Base-by-base conservation (phyloP, 345 rosid genomes). In the Salix koriyanagi region DNA sequence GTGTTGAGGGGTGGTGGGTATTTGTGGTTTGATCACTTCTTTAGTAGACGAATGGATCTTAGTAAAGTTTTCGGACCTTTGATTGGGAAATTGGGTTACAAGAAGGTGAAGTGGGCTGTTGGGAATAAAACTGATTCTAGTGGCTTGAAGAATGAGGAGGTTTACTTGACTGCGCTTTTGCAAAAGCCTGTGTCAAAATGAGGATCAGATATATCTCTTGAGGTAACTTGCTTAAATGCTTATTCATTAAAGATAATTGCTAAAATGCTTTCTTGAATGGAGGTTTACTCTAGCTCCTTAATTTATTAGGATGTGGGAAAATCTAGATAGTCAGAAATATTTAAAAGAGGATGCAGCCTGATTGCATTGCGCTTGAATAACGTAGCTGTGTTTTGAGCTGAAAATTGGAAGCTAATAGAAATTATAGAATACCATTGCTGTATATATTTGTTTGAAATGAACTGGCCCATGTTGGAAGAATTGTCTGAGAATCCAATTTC, bases 91-190 rank as follows among this genome's bases (percentile, higher is more conserved):
- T 81, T 96, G 83, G 95, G 97, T 19, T 96, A 96, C 73, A 96
- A 91, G 94, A 93, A 92, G 85, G 94, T 96, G 87, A 96, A 96
- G 77, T 96, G 99, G 99, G 99, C 95, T 8, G 87, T 82, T 25
- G 92, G 86, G 0, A 84, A 86, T 32, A 96, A 93, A 87, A 83
- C 88, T 1, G 96, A 93, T 84, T 78, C 98, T 2, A 68, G 85
- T 52, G 90, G 92, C 30, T 62, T 84, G 61, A 93, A 91, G 87
- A 88, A 90, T 67, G 92, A 90, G n/a, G 98, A 93, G 81, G 94
- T 96, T 77, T 96, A 90, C 81, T 86, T 96, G 88, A 89, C 96
- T 61, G 98, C 98, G 74, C 77, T 96, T 71, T 82, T 96, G 85
- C 98, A 92, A 69, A 96, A 96, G 78, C 98, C 97, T 10, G 77